Percentiles rank a stretch among this genome's conserved stretches.
Conservation (phyloP, 345 rosid species). For the Ricinus communis region DNA sequence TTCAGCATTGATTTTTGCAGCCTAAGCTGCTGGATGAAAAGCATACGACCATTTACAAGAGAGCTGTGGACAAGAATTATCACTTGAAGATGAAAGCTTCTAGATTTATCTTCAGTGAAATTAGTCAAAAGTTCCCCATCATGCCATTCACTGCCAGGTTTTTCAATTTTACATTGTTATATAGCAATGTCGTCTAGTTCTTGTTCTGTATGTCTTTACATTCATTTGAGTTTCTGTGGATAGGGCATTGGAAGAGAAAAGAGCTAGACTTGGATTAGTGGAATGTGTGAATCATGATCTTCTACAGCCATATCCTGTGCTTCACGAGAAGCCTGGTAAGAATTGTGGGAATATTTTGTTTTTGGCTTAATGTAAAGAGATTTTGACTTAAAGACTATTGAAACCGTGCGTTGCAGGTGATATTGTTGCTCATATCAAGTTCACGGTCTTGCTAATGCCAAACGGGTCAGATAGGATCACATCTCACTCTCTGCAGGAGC, state of each 20-base stretch:
- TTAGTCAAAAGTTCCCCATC: slow-evolving; percentile 69
- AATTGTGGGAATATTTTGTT: not conserved
- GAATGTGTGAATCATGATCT: slow-evolving; percentile 98
- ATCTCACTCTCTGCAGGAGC: slow-evolving; percentile 72
- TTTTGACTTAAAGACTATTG: not conserved
- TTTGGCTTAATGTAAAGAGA: not conserved
- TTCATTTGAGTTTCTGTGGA: not conserved
- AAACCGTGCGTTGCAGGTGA: slow-evolving; percentile 52
- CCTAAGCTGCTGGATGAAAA: slow-evolving; percentile 94
- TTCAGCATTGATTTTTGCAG: slow-evolving; percentile 42
- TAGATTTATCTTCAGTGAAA: slow-evolving; percentile 93
- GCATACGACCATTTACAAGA: slow-evolving; percentile 90
- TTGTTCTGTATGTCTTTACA: too few relatives aligned
- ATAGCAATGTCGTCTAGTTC: not conserved
- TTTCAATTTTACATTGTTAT: slow-evolving; percentile 6
- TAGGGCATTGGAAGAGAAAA: slow-evolving; percentile 96
- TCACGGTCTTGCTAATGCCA: slow-evolving; percentile 92
- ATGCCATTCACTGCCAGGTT: slow-evolving; percentile 95
- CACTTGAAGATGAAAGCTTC: slow-evolving; percentile 98
- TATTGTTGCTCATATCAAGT: slow-evolving; percentile 83
- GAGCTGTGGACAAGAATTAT: slow-evolving; percentile 78
- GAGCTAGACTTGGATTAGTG: slow-evolving; percentile 87
- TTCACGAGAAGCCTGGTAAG: slow-evolving; percentile 91
- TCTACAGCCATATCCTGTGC: slow-evolving; percentile 94
- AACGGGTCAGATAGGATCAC: slow-evolving; percentile 94